Evolutionary conservation across 164 flowering plant species (phyloP), one percentile per base, ranked within the genome.

Genomic region (Magnolia sinica): DNA sequence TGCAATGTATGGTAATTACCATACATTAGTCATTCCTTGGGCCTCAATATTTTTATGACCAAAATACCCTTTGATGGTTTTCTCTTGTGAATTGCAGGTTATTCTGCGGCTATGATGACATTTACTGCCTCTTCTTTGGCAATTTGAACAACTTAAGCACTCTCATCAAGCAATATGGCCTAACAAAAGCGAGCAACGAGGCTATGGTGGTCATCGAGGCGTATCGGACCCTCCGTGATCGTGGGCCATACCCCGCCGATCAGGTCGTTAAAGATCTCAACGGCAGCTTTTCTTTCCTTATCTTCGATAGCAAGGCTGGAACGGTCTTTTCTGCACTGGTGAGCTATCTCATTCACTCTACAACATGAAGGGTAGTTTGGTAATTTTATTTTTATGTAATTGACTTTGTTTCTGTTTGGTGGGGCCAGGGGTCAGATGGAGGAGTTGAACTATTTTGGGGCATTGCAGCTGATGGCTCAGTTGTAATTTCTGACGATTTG

Each of bases 241-340:
- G 99, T 1, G 93, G 95, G 11, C 97, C 96, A 0, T 95, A 93
- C 71, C 99, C 99, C 0, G 97, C 93, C 20, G 97, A 95, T 76
- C 98, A 94, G 80, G 99, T 96, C 23, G 78, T 96, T 1, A 94
- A 92, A 87, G 97, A 88, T 78, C 85, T 96, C 50, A 91, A 91
- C 1, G 98, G 99, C 1, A 88, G 91, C 81, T 96, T 94, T 73
- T 92, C 91, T 27, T 96, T 94, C 77, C 88, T 92, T 68, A 76
- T 96, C 72, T 96, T 84, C 71, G 99, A 96, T 74, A 79, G 86
- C 87, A 89, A 85, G 77, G 82, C 82, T 45, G 88, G 88, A 0
- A 83, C 87, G 64, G 93, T 92, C 45, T 91, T 96, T 79, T 80
- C 88, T 72, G 95, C 98, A 0, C 90, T 91, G 87, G 67, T 64